Base-by-base conservation (phyloP, 2,329 filamentous ascomycete genomes). In the Neofusicoccum laricinum region DNA sequence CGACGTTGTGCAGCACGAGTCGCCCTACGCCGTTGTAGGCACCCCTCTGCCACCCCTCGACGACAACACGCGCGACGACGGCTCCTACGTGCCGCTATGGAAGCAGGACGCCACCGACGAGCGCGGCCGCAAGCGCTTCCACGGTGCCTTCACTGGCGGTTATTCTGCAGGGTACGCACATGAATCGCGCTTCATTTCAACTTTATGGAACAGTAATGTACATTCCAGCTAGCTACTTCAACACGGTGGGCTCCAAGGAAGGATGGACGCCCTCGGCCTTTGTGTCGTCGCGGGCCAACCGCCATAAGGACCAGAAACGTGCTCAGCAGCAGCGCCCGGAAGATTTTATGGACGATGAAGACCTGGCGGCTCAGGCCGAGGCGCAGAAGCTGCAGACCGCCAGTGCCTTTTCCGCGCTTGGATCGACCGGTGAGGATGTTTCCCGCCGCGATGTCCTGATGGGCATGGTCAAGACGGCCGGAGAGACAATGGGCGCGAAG, bases 281-380 rank as follows among this genome's bases (percentile, higher is more conserved):
- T 76, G 89, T 96, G 10, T 98, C 94, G 6, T 97, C 93, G 59
- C 90, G 95, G 25, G 81, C 86, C 43, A 92, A 91, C 71, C 90
- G 93, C 64, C 87, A 85, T 68, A 91, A 91, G 73, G 86, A 90
- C 80, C 82, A 81, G 38, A 65, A 81, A n/a, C 83, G 85, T 67
- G 69, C 78, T 2, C 69, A 70, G 19, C 69, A 70, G 19, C 78
- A 84, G 73, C 87, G 88, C 53, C 86, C 88, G 0, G 93, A 98
- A 76, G 93, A 98, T 73, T 98, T 93, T 71, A 99, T 99, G 95
- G 95, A 99, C 71, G 94, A 97, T 46, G 95, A 99, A 75, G 95
- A 99, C 76, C 81, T 96, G 38, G 91, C 90, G 6, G 93, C 97
- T 74, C 90, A 89, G 0, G 92, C 90, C 65, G 93, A 97, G 76